Percentiles rank a stretch among this genome's conserved stretches.
Conservation (phyloP, 345 rosid species). For the Acer yangbiense region DNA sequence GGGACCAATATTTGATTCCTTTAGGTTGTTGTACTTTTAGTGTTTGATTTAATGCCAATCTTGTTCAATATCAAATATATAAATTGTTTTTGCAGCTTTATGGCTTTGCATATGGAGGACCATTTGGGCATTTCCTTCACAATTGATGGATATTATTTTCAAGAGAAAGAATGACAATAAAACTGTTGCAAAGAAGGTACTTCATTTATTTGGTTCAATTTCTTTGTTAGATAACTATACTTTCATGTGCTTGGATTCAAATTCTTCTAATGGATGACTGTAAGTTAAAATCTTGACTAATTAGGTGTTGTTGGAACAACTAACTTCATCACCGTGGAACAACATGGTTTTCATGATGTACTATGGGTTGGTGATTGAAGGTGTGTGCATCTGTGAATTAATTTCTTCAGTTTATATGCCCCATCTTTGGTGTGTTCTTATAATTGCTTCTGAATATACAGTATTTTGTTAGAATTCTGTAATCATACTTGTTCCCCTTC, state of each 20-base stretch:
- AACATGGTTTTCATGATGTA: conserved; percentile 84
- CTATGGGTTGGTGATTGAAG: conserved; percentile 90
- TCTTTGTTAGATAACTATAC: not conserved
- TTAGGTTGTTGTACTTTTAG: not conserved
- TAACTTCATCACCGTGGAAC: conserved; percentile 87
- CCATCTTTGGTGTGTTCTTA: conserved; percentile 4
- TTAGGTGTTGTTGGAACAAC: conserved; percentile 88
- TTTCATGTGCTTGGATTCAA: not conserved
- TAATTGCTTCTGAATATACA: not conserved
- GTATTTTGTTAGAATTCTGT: not conserved
- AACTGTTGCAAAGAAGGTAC: conserved; percentile 87
- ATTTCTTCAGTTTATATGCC: not conserved
- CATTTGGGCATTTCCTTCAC: conserved; percentile 89
- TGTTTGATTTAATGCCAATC: not conserved
- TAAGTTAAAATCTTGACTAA: conserved; percentile 2
- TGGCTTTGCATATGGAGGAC: conserved; percentile 89
- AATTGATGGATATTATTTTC: conserved; percentile 77
- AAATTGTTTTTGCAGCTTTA: conserved; percentile 51
- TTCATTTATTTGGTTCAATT: not conserved
- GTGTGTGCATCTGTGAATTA: conserved; percentile 29
- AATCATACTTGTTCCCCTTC: not conserved
- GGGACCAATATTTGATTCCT: not conserved
- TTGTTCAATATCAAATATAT: not conserved
- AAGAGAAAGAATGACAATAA: conserved; percentile 67
- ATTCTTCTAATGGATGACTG: not conserved